These are phyloP conservation scores for Candida parachauliodes DNA, from an alignment of 805 yeast genomes.

Conservation along the genomic window DNA sequence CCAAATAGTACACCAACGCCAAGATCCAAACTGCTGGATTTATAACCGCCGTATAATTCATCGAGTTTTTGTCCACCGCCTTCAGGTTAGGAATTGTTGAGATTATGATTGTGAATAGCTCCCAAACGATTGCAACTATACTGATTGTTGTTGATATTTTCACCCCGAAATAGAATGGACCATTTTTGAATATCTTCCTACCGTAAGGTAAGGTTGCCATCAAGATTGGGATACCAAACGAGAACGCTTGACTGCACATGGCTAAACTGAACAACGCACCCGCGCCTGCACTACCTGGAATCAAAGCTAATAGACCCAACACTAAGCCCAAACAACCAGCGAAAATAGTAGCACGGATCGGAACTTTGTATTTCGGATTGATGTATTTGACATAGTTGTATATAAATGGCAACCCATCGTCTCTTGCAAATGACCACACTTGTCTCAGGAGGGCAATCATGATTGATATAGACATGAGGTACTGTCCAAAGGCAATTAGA, in stretches of 20 bases:
- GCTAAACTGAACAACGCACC: constrained; percentile 64
- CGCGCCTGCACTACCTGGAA: constrained; percentile 53
- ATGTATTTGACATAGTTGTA: constrained; percentile 51
- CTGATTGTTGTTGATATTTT: constrained; percentile 43
- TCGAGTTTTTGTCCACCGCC: constrained; percentile 39
- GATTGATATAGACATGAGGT: constrained; percentile 62
- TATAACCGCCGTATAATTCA: constrained; percentile 71
- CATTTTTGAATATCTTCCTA: constrained; percentile 52
- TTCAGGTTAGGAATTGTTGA: constrained; percentile 57
- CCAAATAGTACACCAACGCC: constrained; percentile 48
- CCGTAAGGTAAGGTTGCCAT: constrained; percentile 24
- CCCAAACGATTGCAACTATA: constrained; percentile 45
- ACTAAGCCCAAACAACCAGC: constrained; percentile 45
- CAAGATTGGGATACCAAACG: constrained; percentile 45
- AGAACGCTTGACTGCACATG: constrained; percentile 55
- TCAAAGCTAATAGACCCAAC: constrained; percentile 56
- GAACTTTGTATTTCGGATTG: constrained; percentile 53
- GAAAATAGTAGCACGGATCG: constrained; percentile 61
- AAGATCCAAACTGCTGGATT: constrained; percentile 59
- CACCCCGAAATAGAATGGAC: constrained; percentile 67
- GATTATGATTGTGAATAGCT: constrained; percentile 50
- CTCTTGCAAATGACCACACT: constrained; percentile 74
- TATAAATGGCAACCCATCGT: constrained; percentile 67
- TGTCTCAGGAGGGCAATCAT: constrained; percentile 66
- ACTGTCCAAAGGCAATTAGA: constrained; percentile 56